Evolutionary conservation across 768 basidiomycete species (phyloP), one percentile per base, ranked within the genome.

Genomic region (Suillus alpinus): DNA sequence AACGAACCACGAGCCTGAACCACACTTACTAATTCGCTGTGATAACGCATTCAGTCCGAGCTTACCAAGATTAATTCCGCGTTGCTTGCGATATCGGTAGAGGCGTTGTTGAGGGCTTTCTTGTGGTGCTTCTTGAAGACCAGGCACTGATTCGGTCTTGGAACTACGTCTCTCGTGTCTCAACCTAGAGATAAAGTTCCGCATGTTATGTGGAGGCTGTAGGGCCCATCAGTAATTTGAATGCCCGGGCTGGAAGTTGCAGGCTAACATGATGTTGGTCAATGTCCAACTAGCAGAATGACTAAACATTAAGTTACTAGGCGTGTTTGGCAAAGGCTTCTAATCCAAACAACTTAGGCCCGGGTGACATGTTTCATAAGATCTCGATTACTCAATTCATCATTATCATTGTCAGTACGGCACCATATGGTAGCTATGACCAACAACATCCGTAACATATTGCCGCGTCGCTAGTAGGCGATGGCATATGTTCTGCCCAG

Each of bases 51-150:
- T 62, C 20, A 26, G 56, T 32, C 59, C 62, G 36, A 34, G 63
- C 80, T 70, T 69, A 87, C 91, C 91, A 10, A 94, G 82, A 71
- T 94, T 94, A 6, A 92, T 86, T n/a, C 91, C 91, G 57, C 86
- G 80, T 66, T 91, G 90, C 67, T 86, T 88, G 63, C 91, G 81
- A 74, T 85, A 88, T 40, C 83, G 79, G 66, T 84, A 80, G 50
- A 83, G 36, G 26, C 16, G 40, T 26, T 68, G 65, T 10, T 37
- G 36, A 23, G 23, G 13, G 23, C 23, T 55, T 39, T 55, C 52
- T 26, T 37, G 16, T 10, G 23, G 23, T 26, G 23, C 23, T 23
- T 55, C 52, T 39, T 55, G 52, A 55, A 39, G 23, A 55, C 52
- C 16, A 37, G 23, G 23, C 9, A 14, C 52, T 26, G 52, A 20